Base-by-base conservation (phyloP, 106 monocot species). In the Dendrobium officinale region DNA sequence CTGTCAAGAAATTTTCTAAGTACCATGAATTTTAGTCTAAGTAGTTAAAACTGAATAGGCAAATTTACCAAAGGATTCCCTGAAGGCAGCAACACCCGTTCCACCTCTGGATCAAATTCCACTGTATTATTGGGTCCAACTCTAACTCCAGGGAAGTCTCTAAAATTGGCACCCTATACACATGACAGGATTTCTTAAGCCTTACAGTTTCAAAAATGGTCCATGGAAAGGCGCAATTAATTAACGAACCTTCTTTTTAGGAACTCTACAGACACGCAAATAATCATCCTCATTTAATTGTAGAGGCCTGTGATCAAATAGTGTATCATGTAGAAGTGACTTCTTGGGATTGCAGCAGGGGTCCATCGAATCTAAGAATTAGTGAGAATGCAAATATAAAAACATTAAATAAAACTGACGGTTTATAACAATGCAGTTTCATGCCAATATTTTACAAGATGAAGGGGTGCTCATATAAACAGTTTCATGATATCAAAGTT, bases 241-340 rank as follows among this genome's bases (percentile, higher is more conserved):
- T 43, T 42, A 13, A 49, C 18, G 26, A 29, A 82, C 82, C 77
- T 82, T 82, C 4, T 72, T 27, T 31, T 78, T 78, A 17, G 82
- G 82, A 4, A 82, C 77, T 44, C 55, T 51, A 48, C 82, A 82
- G 8, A 82, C 82, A 37, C 82, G 82, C 64, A 72, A 54, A n/a
- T 82, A 78, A 78, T 82, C 82, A 72, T 82, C 82, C 8, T 77
- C 72, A 72, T 82, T 82, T 70, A 82, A 72, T 31, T 10, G 47
- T 15, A 82, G 70, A 67, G 82, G 82, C 6, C 77, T 29, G 19
- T 82, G 82, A 78, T 82, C 82, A 78, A 70, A 78, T 16, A 82
- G 78, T 13, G 17, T 51, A 29, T 42, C 3, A 55, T 72, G 68
- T 42, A 77, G 67, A 4, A 33, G 4, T 37, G 27, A 40, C n/a